Base-by-base conservation (phyloP, 371 early-diverging fungal species). In the Capillidium rhysosporum region DNA sequence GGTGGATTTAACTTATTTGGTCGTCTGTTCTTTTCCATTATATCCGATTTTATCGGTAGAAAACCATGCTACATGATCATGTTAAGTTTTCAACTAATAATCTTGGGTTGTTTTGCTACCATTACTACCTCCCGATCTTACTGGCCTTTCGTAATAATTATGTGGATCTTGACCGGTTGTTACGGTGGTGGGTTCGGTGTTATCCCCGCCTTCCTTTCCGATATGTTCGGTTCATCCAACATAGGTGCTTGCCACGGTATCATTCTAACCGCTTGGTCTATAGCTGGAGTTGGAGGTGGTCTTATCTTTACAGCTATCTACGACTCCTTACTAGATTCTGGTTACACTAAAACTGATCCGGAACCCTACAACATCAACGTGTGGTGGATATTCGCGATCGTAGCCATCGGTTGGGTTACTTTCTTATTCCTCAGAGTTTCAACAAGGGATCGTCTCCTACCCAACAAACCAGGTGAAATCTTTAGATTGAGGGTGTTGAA, bases 161-260 rank as follows among this genome's bases (percentile, higher is more conserved):
- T 73, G 46, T 73, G 72, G 69, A 58, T 65, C 4, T 57, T 71
- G 24, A 71, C 72, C 2, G 58, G 68, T 20, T 72, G 70, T 62
- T 75, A 75, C 31, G 76, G 76, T 24, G 74, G 72, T 18, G 81
- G 78, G 7, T 78, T 77, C 44, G 81, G 77, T 20, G 69, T 76
- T 58, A 78, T 80, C 41, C 81, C 79, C 0, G 78, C 79, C 4
- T 79, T 77, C 57, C 67, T 80, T 1, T 65, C 77, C 43, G 81
- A 80, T 54, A 70, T 76, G 69, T 80, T 75, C 57, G 77, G 79
- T 2, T 62, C 70, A 60, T 73, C 69, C 64, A 78, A 78, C 61
- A 73, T 75, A 40, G 77, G 79, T 31, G 76, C 76, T 40, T 63
- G 71, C 52, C 72, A 74, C 56, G 75, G 75, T 28, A 63, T 74